A percentile compares a stretch with the other conserved stretches of the same genome.
These are phyloP conservation scores for Ramularia collo-cygni DNA, from an alignment of 2,329 filamentous ascomycete species.

Conservation along the genomic window DNA sequence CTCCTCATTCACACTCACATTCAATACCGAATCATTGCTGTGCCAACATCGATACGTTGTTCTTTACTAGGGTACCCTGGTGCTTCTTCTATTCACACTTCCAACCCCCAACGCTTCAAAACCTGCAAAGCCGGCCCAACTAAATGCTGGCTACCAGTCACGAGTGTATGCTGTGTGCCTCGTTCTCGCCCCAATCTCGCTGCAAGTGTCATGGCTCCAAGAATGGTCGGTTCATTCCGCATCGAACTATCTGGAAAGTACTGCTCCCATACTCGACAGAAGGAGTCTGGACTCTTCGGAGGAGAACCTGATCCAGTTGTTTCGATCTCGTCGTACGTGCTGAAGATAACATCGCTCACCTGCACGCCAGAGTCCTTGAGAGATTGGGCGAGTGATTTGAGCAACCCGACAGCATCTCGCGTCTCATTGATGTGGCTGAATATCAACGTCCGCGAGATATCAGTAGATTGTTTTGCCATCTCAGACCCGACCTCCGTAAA, in stretches of 20 bases:
- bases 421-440: slow-evolving; percentile 25
- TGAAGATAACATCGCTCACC: slow-evolving; percentile 22
- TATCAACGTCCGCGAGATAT: slow-evolving; percentile 12
- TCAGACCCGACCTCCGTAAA: slow-evolving; percentile 22
- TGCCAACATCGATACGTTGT: too few relatives aligned
- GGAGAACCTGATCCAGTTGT: neutral
- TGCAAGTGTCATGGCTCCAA: slow-evolving; percentile 9
- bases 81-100: too few relatives aligned
- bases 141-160: slow-evolving; percentile 17
- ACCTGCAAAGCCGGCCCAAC: slow-evolving; percentile 12
- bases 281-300: slow-evolving; percentile 2
- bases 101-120: neutral
- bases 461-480: neutral
- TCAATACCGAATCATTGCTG: too few relatives aligned
- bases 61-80: too few relatives aligned
- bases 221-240: slow-evolving; percentile 14
- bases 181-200: slow-evolving; percentile 2
- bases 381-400: slow-evolving; percentile 13
- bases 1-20: too few relatives aligned
- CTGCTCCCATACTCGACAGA: slow-evolving; percentile 6
- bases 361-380: slow-evolving; percentile 8
- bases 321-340: slow-evolving; percentile 17
- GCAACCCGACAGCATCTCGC: slow-evolving; percentile 14
- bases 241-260: slow-evolving; percentile 2
- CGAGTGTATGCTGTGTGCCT: slow-evolving; percentile 6